These are phyloP conservation scores for Reticulascus tulasneorum DNA, from an alignment of 2,329 filamentous ascomycete species.

Conservation along the genomic window DNA sequence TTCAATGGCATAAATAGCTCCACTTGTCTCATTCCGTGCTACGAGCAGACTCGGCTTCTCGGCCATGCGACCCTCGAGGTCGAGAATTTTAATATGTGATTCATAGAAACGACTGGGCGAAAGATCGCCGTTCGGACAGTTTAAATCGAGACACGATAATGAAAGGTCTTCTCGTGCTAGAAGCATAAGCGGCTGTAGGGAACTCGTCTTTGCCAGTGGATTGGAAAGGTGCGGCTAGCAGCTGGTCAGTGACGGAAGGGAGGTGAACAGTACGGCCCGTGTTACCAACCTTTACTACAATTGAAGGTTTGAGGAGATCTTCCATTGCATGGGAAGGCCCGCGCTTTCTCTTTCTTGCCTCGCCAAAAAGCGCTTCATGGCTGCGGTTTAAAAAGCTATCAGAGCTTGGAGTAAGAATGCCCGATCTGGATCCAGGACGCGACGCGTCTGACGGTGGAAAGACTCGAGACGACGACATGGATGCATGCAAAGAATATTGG, in stretches of 20 bases:
- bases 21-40: conserved; percentile 53
- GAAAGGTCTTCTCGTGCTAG: conserved; percentile 57
- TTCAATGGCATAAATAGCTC: conserved; percentile 61
- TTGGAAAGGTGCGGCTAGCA: conserved; percentile 52
- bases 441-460: conserved; percentile 39
- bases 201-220: conserved; percentile 48
- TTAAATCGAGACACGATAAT: conserved; percentile 59
- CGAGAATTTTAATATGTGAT: conserved; percentile 58
- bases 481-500: too few species aligned
- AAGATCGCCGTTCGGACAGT: conserved; percentile 44
- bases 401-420: conserved; percentile 37
- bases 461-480: conserved; percentile 11
- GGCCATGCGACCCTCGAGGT: conserved; percentile 58
- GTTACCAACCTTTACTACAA: conserved; percentile 46
- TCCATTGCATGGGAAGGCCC: conserved; percentile 40
- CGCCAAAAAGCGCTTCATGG: conserved; percentile 24
- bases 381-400: conserved; percentile 33
- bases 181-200: conserved; percentile 58
- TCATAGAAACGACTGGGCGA: conserved; percentile 55
- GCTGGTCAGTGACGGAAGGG: conserved; percentile 13
- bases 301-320: conserved; percentile 46
- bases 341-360: conserved; percentile 30
- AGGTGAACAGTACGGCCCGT: not conserved
- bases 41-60: conserved; percentile 54
- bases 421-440: conserved; percentile 40